These are phyloP conservation scores for Termitomyces sp. DNA, from an alignment of 768 basidiomycete genomes.

Conservation along the genomic window DNA sequence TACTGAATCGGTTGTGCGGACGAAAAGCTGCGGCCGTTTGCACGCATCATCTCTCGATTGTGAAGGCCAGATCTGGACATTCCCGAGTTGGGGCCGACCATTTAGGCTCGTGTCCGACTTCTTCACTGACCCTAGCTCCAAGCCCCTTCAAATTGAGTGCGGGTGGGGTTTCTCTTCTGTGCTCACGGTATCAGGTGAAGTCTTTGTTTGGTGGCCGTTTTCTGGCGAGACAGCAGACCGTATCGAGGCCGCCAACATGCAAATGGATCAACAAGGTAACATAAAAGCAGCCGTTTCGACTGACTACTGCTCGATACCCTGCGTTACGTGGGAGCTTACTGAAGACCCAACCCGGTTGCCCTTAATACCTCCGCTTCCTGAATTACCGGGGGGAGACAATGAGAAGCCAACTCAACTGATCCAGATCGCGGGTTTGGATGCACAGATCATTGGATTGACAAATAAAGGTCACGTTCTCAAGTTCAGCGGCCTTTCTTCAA, in stretches of 20 bases:
- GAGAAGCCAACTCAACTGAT: conserved; percentile 45
- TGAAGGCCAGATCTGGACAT: conserved; percentile 62
- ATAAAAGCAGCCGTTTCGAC: conserved; percentile 28
- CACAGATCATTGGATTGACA: conserved; percentile 73
- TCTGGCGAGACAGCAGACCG: conserved; percentile 33
- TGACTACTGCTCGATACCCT: conserved; percentile 44
- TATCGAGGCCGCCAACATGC: conserved; percentile 32
- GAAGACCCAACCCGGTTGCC: conserved; percentile 55
- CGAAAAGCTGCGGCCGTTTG: conserved; percentile 66
- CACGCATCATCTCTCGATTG: conserved; percentile 66
- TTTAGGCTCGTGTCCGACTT: conserved; percentile 51
- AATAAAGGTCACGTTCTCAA: conserved; percentile 74
- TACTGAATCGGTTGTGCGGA: background rate
- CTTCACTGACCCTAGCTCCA: conserved; percentile 37
- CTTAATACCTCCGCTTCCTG: conserved; percentile 55
- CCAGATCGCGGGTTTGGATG: conserved; percentile 77
- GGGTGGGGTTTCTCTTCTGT: conserved; percentile 80
- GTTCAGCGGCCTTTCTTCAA: conserved; percentile 41
- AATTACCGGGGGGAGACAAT: conserved; percentile 27
- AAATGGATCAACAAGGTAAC: conserved; percentile 39
- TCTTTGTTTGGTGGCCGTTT: conserved; percentile 73
- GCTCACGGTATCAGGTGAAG: conserved; percentile 66
- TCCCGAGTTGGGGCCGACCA: conserved; percentile 74
- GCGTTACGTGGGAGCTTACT: conserved; percentile 53
- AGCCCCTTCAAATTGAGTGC: conserved; percentile 60